phyloP scores from a whole-genome alignment of 2,329 filamentous ascomycete species.

The Penicillium sp. region DNA sequence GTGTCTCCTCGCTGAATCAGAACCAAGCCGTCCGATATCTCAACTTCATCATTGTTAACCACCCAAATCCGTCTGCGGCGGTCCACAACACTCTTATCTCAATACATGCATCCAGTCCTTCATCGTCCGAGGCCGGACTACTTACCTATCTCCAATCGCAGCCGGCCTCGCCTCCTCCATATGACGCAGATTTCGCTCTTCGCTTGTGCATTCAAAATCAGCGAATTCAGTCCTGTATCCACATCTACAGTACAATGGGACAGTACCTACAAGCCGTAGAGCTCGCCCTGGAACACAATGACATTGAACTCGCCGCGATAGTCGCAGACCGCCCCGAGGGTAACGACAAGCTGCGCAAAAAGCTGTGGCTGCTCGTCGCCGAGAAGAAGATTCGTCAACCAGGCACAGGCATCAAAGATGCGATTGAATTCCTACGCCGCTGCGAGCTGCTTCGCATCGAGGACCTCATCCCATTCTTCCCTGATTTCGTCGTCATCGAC shows the following conservation, averaged over 20 bases:
- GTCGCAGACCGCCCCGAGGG: conserved; percentile 82
- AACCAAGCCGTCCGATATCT: conserved; percentile 95
- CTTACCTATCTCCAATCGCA: conserved; percentile 89
- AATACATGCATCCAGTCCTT: conserved; percentile 85
- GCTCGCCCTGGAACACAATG: conserved; percentile 82
- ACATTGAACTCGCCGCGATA: conserved; percentile 83
- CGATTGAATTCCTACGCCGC: conserved; percentile 88
- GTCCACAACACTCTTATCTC: conserved; percentile 97
- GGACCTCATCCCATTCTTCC: conserved; percentile 96
- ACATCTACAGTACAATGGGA: conserved; percentile 96
- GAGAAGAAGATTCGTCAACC: conserved; percentile 84
- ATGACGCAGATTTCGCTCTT: conserved; percentile 94
- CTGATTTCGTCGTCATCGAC: conserved; percentile 96
- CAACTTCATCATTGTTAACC: conserved; percentile 84
- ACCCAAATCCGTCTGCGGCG: conserved; percentile 73
- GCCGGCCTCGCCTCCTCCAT: conserved; percentile 77
- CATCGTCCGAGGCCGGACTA: conserved; percentile 78
- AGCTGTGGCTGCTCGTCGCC: conserved; percentile 91
- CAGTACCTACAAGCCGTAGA: conserved; percentile 93
- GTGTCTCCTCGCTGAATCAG: conserved; percentile 61
- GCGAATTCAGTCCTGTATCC: conserved; percentile 88
- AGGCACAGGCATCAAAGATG: conserved; percentile 82
- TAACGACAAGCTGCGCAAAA: conserved; percentile 78
- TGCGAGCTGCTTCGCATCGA: conserved; percentile 93
- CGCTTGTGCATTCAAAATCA: conserved; percentile 93